A percentile compares a stretch with the other conserved stretches of the same genome.
These are phyloP conservation scores for Euphorbia peplus DNA, from an alignment of 345 rosid genomes.

Conservation along the genomic window DNA sequence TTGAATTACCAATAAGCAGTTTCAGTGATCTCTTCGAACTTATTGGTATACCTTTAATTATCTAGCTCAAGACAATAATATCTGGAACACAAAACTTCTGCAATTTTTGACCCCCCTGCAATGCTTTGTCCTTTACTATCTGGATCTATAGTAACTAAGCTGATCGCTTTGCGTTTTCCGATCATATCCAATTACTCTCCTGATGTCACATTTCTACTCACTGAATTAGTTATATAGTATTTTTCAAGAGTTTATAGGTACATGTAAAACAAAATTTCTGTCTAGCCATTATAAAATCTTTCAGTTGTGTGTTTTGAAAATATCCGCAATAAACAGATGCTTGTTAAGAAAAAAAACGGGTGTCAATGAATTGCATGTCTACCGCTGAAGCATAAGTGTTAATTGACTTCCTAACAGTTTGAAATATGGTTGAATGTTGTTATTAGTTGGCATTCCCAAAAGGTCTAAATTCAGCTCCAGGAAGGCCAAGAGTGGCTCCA, in stretches of 20 bases:
- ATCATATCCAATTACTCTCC: not conserved
- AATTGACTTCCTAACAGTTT: not conserved
- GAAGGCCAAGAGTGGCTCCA: conserved; percentile 94
- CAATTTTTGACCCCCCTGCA: not conserved
- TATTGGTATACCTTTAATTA: not conserved
- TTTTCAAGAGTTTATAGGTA: not conserved
- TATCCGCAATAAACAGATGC: not conserved
- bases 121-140: not conserved
- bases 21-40: not conserved
- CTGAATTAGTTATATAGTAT: not conserved
- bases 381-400: not conserved
- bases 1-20: not conserved
- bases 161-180: not conserved
- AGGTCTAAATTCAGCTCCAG: conserved; percentile 86
- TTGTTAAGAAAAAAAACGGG: not conserved
- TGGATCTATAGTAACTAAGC: not conserved
- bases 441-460: conserved; percentile 86
- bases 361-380: not conserved
- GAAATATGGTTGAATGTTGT: conserved; percentile 3
- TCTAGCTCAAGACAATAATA: not conserved
- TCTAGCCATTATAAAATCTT: not conserved
- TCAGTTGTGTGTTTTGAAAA: not conserved
- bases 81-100: not conserved
- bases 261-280: not conserved
- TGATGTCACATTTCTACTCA: not conserved